These are phyloP conservation scores for Ustilago vetiveriae DNA, from an alignment of 1,284 basidiomycete genomes.

Conservation along the genomic window DNA sequence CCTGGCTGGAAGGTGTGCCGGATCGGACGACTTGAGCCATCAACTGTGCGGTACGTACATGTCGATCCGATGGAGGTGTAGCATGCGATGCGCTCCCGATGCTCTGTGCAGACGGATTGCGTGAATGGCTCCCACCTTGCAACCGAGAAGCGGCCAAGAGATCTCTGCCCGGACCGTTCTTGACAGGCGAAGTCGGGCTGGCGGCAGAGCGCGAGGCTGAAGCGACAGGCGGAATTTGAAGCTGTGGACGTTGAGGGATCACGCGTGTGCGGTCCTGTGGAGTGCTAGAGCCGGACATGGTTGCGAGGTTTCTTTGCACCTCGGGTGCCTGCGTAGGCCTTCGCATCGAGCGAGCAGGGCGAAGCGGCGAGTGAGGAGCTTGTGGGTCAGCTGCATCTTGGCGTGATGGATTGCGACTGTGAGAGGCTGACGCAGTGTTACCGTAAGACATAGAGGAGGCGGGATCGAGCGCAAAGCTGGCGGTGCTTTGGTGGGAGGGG, in stretches of 20 bases:
- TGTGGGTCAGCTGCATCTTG: constrained; percentile 6
- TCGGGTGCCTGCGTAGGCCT: constrained; percentile 47
- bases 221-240: constrained; percentile 35
- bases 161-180: constrained; percentile 29
- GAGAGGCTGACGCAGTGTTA: constrained; percentile 7
- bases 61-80: constrained; percentile 36
- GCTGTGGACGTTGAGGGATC: constrained; percentile 17
- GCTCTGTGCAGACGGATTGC: constrained; percentile 30
- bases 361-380: constrained; percentile 33
- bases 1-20: constrained; percentile 30
- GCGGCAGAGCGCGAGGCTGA: constrained; percentile 10
- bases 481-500: constrained; percentile 33
- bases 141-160: constrained; percentile 30
- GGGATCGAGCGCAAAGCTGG: constrained; percentile 37
- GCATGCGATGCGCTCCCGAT: constrained; percentile 5
- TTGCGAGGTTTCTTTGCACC: constrained; percentile 10
- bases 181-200: constrained; percentile 32
- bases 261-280: constrained; percentile 17
- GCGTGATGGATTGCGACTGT: constrained; percentile 14
- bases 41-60: constrained; percentile 45
- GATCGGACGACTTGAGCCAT: constrained; percentile 47
- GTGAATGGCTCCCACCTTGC: constrained; percentile 17
- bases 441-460: constrained; percentile 10
- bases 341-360: constrained; percentile 52
- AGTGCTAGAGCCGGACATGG: constrained; percentile 16